phyloP scores from a whole-genome alignment of 345 rosid species.

The Aethionema arabicum region DNA sequence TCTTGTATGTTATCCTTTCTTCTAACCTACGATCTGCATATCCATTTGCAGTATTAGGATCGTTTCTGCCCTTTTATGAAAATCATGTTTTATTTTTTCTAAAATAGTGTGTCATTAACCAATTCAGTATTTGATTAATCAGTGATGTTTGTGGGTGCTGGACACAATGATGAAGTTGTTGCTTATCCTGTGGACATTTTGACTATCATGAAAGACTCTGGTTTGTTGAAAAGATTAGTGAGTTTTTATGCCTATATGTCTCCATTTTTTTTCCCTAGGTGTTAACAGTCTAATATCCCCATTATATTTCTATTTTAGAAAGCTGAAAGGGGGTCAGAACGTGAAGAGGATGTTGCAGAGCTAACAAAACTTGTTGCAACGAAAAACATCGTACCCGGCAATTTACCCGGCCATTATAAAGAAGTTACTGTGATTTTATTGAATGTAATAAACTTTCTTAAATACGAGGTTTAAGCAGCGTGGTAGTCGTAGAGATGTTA shows the following conservation, averaged over 20 bases:
- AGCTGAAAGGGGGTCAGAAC: conserved; percentile 98
- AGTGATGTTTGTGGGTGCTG: conserved; percentile 58
- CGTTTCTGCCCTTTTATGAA: no score
- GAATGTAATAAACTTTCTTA: conserved; percentile 57
- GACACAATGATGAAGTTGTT: conserved; percentile 62
- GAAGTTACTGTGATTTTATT: conserved; percentile 89
- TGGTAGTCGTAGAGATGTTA: no score
- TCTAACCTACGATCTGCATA: no score
- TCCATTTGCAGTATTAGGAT: no score
- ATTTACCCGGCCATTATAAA: conserved; percentile 89
- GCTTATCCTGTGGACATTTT: conserved; percentile 94
- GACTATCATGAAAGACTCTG: conserved; percentile 91
- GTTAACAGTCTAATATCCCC: conserved; percentile 12
- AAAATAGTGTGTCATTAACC: no score
- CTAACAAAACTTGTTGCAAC: conserved; percentile 91
- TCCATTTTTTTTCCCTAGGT: conserved; percentile 7
- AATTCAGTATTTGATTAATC: no score
- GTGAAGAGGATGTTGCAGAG: conserved; percentile 96
- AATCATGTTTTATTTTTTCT: no score
- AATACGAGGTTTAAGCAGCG: neutral
- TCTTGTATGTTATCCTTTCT: no score
- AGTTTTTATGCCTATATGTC: conserved; percentile 40
- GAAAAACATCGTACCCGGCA: conserved; percentile 90
- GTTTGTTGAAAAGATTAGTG: conserved; percentile 99
- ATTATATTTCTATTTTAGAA: conserved; percentile 49